Base-by-base conservation (phyloP, 2,329 filamentous ascomycete genomes). In the Remersonia thermophila region DNA sequence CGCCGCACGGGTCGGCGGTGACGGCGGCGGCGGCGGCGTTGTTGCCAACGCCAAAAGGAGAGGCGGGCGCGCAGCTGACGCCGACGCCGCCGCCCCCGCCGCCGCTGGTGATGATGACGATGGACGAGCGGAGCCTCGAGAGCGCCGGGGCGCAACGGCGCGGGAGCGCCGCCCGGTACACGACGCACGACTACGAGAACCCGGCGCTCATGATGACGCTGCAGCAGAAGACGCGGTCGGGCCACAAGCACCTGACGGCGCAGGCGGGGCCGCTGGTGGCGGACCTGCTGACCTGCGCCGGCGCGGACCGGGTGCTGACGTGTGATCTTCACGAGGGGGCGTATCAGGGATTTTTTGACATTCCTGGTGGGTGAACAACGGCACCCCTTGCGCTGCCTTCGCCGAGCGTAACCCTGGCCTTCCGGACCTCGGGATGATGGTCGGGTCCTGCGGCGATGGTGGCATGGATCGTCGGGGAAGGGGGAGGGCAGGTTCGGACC, bases 241-340 rank as follows among this genome's bases (percentile, higher is more conserved):
- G 91, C 32, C 98, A 98, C 59, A 91, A 91, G 66, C 85, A 94
- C 63, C 96, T 91, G 91, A 87, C 96, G 44, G 91, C 91, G 14
- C 91, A 96, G 63, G 87, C 91, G 27, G 91, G 91, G 41, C 96
- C 87, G 27, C 71, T 98, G 39, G 82, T 98, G 35, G 91, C 91
- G 32, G 86, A 96, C 56, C 73, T 98, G 32, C 69, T 98, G 47
- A 95, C 85, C 26, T 95, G 87, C 61, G 89, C 91, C 45, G 91
- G 91, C 45, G 87, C 91, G 32, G 89, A 98, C 32, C 39, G 47
- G 11, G 30, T 50, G 17, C 30, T 48, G 33, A 48, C 45, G 3
- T 49, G 47, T 36, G 91, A 98, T 55, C 71, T 58, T 35, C 85
- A 91, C 56, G 89, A 95, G 58, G 83, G 85, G 29, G 89, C 96